These are phyloP conservation scores for Populus deltoides DNA, from an alignment of 345 rosid species.

Conservation along the genomic window DNA sequence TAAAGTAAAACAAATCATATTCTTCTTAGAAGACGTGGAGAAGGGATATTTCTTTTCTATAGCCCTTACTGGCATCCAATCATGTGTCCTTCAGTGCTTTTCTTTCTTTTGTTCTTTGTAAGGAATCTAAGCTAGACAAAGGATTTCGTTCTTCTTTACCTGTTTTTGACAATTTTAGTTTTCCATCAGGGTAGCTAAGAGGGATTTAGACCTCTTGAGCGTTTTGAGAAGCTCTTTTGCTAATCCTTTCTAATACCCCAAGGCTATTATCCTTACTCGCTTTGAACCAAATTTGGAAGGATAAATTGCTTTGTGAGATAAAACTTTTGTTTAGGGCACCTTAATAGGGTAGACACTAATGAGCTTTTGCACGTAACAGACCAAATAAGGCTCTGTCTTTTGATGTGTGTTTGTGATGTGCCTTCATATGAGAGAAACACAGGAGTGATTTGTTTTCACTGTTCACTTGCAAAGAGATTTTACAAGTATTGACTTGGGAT, in stretches of 20 bases:
- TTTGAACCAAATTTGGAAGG: background rate
- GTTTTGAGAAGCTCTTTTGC: background rate
- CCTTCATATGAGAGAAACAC: background rate
- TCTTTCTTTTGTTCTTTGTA: background rate
- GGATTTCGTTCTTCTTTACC: background rate
- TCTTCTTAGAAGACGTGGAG: background rate
- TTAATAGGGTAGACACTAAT: background rate
- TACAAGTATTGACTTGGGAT: background rate
- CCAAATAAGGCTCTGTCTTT: background rate
- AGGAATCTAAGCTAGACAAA: background rate
- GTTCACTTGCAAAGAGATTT: background rate
- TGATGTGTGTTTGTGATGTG: background rate
- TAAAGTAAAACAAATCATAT: background rate
- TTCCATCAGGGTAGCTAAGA: background rate
- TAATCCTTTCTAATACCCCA: background rate
- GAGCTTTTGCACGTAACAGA: background rate
- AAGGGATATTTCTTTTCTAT: background rate
- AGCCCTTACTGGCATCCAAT: background rate
- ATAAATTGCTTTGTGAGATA: background rate
- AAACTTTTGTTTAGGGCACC: background rate
- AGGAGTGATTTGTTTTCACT: background rate
- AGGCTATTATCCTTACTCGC: background rate
- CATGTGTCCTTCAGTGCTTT: background rate
- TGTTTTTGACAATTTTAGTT: background rate
- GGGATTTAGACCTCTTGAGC: background rate